Evolutionary conservation across 2,329 filamentous ascomycete species (phyloP), one percentile per base, ranked within the genome.

Genomic region (Mycosphaerella sp.): DNA sequence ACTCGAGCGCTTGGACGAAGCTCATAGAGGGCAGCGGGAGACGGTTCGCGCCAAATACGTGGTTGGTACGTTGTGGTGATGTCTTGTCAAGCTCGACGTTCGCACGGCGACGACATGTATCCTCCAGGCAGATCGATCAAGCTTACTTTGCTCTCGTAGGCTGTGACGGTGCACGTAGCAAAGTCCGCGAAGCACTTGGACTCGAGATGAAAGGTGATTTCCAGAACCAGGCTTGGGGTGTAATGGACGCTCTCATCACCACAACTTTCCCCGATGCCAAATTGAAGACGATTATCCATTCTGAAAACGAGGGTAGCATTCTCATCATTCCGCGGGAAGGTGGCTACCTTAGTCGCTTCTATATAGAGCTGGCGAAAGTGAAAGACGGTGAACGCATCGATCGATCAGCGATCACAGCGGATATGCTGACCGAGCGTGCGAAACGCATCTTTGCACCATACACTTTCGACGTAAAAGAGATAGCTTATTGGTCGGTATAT

Each of bases 401-500:
- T 58, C 72, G 80, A 12, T 79, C 77, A 14, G 77, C 79, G 57
- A 82, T 87, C 60, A 86, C 75, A 0, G 80, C 81, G 0, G 76
- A 84, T 1, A 67, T 76, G 1, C 83, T 89, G 49, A 73, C 87
- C 41, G 70, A 75, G 41, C 74, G 79, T 0, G 85, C 84, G 0
- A 78, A 82, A 62, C 77, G 73, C 50, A 88, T 85, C 43, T 70
- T 89, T 18, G 69, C 71, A 0, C 86, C 86, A 0, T 89, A 87
- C 64, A 82, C 74, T 28, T 68, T 89, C 2, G 74, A 76, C 0
- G 86, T 85, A 58, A 68, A 77, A 32, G 77, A 85, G 53, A 80
- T 80, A 50, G 78, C 84, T 58, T 86, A 82, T 80, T 85, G 80
- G 79, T 81, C 78, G 0, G 81, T 79, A 0, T 86, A 85, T 58